These are phyloP conservation scores for Piromyces finnis DNA, from an alignment of 192 early-diverging fungal species.

Conservation along the genomic window DNA sequence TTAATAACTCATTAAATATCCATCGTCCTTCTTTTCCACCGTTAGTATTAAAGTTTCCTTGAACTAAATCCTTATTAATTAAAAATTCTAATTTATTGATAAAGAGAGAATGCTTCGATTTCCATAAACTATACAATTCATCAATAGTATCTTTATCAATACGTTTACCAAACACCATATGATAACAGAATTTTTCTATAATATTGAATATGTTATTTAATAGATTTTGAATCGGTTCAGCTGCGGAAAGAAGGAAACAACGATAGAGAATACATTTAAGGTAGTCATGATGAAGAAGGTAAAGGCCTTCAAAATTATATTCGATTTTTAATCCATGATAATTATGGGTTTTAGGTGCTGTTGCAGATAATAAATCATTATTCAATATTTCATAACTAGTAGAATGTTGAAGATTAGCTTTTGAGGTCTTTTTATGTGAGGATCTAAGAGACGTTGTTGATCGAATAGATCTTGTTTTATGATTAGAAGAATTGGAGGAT, in stretches of 20 bases:
- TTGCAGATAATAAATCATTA: too few relatives aligned
- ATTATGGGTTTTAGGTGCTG: not conserved
- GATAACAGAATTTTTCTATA: not conserved
- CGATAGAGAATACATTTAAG: not conserved
- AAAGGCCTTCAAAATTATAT: not conserved
- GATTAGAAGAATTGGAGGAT: not conserved
- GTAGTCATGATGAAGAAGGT: not conserved
- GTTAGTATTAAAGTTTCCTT: not conserved
- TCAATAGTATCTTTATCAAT: not conserved
- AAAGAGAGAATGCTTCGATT: not conserved
- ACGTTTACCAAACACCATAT: not conserved
- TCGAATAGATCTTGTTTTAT: not conserved
- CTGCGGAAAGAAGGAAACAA: not conserved
- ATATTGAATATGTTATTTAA: not conserved
- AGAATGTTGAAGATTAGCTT: not conserved
- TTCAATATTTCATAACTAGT: not conserved
- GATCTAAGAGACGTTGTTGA: not conserved
- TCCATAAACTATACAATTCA: not conserved
- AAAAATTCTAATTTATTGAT: not conserved
- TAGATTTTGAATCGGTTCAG: not conserved
- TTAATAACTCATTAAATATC: not conserved
- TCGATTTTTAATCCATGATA: not conserved
- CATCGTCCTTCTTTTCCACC: not conserved
- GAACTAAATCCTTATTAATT: not conserved
- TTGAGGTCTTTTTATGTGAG: not conserved